Evolutionary conservation across 2,329 filamentous ascomycete genomes (phyloP).

Genomic region (Tolypocladium album): DNA sequence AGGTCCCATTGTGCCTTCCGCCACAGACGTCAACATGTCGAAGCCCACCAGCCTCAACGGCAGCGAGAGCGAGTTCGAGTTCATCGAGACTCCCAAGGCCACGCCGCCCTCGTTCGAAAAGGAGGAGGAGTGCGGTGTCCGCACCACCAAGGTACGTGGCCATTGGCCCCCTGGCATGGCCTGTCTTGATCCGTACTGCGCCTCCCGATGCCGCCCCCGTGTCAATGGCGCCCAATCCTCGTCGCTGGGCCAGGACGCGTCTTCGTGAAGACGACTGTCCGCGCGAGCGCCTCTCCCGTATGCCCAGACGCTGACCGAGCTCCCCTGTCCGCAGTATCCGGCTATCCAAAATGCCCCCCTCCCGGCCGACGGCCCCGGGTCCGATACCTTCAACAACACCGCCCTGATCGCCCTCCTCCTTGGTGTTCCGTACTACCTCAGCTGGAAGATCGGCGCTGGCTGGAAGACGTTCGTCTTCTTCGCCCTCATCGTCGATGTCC

Average conservation of each 20-base stretch:
- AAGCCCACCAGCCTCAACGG: slow-evolving; percentile 19
- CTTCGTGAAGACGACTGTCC: neutral
- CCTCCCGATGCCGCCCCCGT: neutral
- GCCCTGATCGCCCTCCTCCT: slow-evolving; percentile 61
- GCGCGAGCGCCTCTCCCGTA: neutral
- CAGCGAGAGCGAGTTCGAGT: slow-evolving; percentile 28
- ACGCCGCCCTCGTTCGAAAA: slow-evolving; percentile 49
- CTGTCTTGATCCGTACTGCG: neutral
- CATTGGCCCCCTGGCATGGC: slow-evolving; percentile 1
- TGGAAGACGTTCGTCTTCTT: slow-evolving; percentile 88
- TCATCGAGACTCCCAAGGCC: slow-evolving; percentile 29
- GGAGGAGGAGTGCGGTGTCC: slow-evolving; percentile 49
- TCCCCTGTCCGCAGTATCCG: slow-evolving; percentile 13
- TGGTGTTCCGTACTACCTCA: slow-evolving; percentile 66
- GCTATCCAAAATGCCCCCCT: slow-evolving; percentile 94
- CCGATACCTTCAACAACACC: slow-evolving; percentile 78
- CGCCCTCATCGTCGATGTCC: slow-evolving; percentile 64
- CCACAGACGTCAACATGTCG: slow-evolving; percentile 18
- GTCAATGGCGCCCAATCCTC: neutral
- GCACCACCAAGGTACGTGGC: slow-evolving; percentile 29
- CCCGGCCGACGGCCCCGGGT: slow-evolving; percentile 76
- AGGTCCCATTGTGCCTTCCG: neutral
- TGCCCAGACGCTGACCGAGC: neutral
- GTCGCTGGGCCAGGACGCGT: neutral
- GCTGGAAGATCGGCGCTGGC: slow-evolving; percentile 76